Conservation (phyloP, 2,329 filamentous ascomycete species). For the Neoarthrinium moseri region DNA sequence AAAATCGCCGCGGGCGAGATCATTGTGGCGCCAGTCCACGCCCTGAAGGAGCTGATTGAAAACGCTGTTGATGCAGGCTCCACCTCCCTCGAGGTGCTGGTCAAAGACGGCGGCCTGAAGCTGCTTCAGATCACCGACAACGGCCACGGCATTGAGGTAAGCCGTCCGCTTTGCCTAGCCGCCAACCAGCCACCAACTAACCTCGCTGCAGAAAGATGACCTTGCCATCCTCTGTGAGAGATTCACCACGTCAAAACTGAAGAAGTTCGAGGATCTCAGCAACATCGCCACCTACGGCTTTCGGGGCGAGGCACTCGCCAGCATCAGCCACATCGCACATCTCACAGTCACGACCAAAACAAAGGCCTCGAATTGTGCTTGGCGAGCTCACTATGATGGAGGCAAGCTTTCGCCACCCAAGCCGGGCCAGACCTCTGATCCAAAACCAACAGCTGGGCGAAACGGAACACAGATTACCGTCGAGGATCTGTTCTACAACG, state of each 20-base stretch:
- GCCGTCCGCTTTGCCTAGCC: constrained; percentile 22
- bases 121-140: constrained; percentile 97
- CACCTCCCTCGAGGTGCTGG: constrained; percentile 83
- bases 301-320: constrained; percentile 90
- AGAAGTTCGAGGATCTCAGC: constrained; percentile 86
- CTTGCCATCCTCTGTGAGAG: constrained; percentile 89
- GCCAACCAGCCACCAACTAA: too few relatives aligned
- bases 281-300: constrained; percentile 97
- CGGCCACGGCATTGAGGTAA: constrained; percentile 88
- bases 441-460: constrained; percentile 83
- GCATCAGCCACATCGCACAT: constrained; percentile 98
- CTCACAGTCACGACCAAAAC: constrained; percentile 93
- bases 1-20: constrained; percentile 99
- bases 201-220: constrained; percentile 72
- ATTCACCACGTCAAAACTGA: constrained; percentile 95
- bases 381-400: constrained; percentile 83
- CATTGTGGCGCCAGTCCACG: constrained; percentile 94
- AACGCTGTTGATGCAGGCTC: constrained; percentile 98
- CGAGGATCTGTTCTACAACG: constrained; percentile 96
- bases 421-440: constrained; percentile 81
- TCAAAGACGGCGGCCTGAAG: constrained; percentile 94
- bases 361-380: constrained; percentile 81
- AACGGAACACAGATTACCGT: constrained; percentile 94
- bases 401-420: constrained; percentile 81
- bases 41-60: constrained; percentile 93